These are phyloP conservation scores for Arthrobotrys conoides DNA, from an alignment of 2,329 filamentous ascomycete species.

Conservation along the genomic window DNA sequence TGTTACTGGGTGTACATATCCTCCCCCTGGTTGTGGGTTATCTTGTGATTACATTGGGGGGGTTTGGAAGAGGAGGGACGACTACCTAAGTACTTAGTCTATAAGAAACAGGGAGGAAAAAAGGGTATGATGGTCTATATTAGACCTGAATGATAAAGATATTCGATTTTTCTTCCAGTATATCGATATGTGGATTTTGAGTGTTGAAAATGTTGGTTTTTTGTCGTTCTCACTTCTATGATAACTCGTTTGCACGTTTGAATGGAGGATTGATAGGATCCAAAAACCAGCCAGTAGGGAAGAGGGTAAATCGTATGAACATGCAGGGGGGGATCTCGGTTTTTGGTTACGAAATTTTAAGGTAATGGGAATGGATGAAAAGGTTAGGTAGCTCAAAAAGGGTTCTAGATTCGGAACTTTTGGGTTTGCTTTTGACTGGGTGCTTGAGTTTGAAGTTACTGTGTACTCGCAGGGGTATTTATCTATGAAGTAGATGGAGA, in stretches of 20 bases:
- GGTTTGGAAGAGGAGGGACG: too few species aligned
- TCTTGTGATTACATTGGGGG: too few species aligned
- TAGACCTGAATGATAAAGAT: too few species aligned
- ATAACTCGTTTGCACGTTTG: too few species aligned
- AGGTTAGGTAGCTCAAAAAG: neutral
- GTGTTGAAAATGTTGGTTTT: neutral
- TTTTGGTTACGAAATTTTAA: constrained; percentile 41
- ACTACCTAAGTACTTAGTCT: too few species aligned
- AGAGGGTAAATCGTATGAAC: neutral
- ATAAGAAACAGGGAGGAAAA: too few species aligned
- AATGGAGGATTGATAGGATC: too few species aligned
- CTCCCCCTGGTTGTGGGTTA: too few species aligned
- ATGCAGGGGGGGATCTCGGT: neutral
- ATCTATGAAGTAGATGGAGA: too few species aligned
- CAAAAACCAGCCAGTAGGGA: neutral
- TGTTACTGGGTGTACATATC: too few species aligned
- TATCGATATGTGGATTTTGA: neutral
- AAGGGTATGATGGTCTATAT: too few species aligned
- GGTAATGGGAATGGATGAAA: constrained; percentile 17
- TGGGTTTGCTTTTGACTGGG: neutral
- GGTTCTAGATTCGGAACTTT: neutral
- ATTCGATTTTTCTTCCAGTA: neutral
- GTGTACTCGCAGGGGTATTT: neutral
- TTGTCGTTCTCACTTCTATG: too few species aligned
- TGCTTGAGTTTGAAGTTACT: neutral